Evolutionary conservation across 805 yeast species (phyloP).

Genomic region (Wickerhamomyces subpelliculosus): DNA sequence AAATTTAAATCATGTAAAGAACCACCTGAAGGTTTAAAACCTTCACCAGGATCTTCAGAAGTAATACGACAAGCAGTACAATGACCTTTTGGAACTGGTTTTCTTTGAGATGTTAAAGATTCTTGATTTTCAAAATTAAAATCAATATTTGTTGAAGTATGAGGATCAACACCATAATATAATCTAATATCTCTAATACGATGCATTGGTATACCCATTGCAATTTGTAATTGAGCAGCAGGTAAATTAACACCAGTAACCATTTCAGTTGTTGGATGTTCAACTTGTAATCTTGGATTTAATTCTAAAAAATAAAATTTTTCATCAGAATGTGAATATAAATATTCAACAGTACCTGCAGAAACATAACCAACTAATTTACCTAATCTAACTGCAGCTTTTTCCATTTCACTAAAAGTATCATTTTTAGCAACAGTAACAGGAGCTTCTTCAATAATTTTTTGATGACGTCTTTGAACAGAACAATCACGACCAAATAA

Average conservation of each 20-base stretch:
- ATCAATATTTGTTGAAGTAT: conserved; percentile 82
- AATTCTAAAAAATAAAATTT: conserved; percentile 94
- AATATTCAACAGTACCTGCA: conserved; percentile 98
- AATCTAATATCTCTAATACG: conserved; percentile 89
- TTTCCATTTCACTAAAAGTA: conserved; percentile 88
- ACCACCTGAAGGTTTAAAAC: conserved; percentile 98
- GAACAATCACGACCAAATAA: conserved; percentile 98
- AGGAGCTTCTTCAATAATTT: conserved; percentile 98
- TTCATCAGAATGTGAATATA: conserved; percentile 89
- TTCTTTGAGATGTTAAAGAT: conserved; percentile 73
- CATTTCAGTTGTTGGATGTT: conserved; percentile 99
- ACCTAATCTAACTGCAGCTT: conserved; percentile 96
- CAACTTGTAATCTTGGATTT: conserved; percentile 98
- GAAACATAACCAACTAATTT: conserved; percentile 95
- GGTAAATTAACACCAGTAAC: conserved; percentile 97
- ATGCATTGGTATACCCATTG: conserved; percentile 99
- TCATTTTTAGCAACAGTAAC: conserved; percentile 87
- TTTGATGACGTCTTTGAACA: conserved; percentile 98
- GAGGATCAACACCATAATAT: conserved; percentile 94
- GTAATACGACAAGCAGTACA: conserved; percentile 99
- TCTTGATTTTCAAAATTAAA: conserved; percentile 75
- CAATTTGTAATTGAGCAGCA: conserved; percentile 96
- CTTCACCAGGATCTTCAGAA: conserved; percentile 98
- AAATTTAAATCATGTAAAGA: conserved; percentile 92
- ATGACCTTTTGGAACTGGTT: conserved; percentile 96